Evolutionary conservation across 306 rosid genomes (phyloP).

Genomic region (Betula pendula): DNA sequence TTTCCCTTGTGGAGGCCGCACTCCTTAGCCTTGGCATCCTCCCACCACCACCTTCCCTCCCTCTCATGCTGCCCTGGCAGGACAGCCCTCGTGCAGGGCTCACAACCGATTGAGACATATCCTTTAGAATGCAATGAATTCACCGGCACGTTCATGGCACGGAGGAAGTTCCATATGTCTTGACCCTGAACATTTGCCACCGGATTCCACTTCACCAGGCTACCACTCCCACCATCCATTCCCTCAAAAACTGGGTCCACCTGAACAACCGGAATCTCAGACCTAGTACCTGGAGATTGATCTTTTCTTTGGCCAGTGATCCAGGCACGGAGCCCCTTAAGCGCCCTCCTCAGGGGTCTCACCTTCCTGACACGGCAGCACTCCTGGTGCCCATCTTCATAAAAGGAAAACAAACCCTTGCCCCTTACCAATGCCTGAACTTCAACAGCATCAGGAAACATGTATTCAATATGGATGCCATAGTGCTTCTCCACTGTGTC

Average conservation of each 20-base stretch:
- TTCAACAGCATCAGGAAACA: slow-evolving; percentile 92
- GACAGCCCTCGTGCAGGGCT: slow-evolving; percentile 97
- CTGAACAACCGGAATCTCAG: slow-evolving; percentile 80
- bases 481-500: slow-evolving; percentile 84
- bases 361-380: slow-evolving; percentile 97
- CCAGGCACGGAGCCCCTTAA: slow-evolving; percentile 90
- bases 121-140: slow-evolving; percentile 83
- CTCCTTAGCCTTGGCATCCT: slow-evolving; percentile 93
- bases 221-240: slow-evolving; percentile 79
- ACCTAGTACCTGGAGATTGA: slow-evolving; percentile 90
- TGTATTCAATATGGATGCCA: slow-evolving; percentile 86
- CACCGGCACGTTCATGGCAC: slow-evolving; percentile 84
- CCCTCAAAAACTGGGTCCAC: slow-evolving; percentile 90
- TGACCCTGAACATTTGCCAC: slow-evolving; percentile 71
- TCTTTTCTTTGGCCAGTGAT: slow-evolving; percentile 94
- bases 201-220: slow-evolving; percentile 96
- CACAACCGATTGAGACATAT: slow-evolving; percentile 82
- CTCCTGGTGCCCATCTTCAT: slow-evolving; percentile 98
- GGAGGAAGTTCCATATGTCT: slow-evolving; percentile 78
- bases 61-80: slow-evolving; percentile 98
- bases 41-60: slow-evolving; percentile 99
- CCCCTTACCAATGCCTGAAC: slow-evolving; percentile 89
- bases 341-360: slow-evolving; percentile 86
- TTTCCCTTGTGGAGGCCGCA: slow-evolving; percentile 99
- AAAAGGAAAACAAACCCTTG: slow-evolving; percentile 92